These are phyloP conservation scores for Solanum hybrid DNA, from an alignment of 305 asterid genomes.

Conservation along the genomic window DNA sequence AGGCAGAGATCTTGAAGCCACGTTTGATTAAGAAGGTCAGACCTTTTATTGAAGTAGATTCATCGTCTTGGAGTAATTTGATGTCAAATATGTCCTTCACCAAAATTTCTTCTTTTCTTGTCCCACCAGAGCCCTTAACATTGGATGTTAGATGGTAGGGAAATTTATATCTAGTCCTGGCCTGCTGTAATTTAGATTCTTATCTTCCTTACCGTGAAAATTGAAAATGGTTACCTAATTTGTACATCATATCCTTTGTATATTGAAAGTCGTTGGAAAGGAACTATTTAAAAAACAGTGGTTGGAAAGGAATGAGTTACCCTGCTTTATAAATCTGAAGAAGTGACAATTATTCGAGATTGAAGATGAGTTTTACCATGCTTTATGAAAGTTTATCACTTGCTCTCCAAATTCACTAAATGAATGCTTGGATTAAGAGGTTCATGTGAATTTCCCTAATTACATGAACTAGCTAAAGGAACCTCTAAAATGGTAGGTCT, in stretches of 20 bases:
- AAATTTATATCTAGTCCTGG: background rate
- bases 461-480: background rate
- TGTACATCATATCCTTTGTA: slow-evolving; percentile 5
- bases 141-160: slow-evolving; percentile 68
- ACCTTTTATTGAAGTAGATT: slow-evolving; percentile 40
- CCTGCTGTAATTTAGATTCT: slow-evolving; percentile 1
- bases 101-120: slow-evolving; percentile 54
- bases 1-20: slow-evolving; percentile 51
- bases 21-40: slow-evolving; percentile 38
- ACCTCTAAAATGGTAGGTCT: background rate
- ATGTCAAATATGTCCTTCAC: slow-evolving; percentile 68
- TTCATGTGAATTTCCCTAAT: background rate
- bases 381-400: background rate
- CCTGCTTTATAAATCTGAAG: background rate
- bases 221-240: background rate
- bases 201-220: background rate
- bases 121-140: slow-evolving; percentile 71
- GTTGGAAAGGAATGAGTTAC: background rate
- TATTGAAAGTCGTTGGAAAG: background rate
- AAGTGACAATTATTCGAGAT: background rate
- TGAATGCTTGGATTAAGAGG: background rate
- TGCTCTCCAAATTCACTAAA: background rate
- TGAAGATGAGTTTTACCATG: background rate
- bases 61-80: slow-evolving; percentile 59
- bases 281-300: background rate